Conservation (phyloP, 495 filamentous ascomycete genomes). For the Delitschia confertaspora region DNA sequence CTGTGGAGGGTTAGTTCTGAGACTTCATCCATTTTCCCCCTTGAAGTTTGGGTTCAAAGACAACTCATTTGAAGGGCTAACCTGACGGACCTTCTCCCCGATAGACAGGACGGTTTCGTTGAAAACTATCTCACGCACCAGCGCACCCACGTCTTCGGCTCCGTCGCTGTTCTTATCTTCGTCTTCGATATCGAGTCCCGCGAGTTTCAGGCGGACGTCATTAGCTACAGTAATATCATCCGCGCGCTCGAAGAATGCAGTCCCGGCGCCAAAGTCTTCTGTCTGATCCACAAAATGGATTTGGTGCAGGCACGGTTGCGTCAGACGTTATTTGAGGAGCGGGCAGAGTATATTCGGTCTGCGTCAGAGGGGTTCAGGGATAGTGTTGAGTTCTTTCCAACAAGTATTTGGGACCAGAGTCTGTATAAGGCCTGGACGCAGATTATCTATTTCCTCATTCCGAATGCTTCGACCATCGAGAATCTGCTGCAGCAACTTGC, state of each 20-base stretch:
- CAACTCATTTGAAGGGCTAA: no score
- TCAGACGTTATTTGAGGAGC: constrained; percentile 70
- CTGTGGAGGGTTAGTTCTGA: constrained; percentile 65
- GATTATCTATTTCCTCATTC: constrained; percentile 92
- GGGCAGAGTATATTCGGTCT: constrained; percentile 59
- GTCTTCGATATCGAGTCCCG: constrained; percentile 97
- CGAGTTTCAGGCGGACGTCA: constrained; percentile 82
- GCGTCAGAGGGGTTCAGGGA: constrained; percentile 64
- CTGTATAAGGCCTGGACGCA: constrained; percentile 97
- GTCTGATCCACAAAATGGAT: constrained; percentile 97
- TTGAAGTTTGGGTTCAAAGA: not conserved
- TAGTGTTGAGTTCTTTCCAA: constrained; percentile 61
- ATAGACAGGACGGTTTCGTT: constrained; percentile 94
- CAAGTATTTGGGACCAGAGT: constrained; percentile 96
- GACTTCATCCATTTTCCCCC: not conserved
- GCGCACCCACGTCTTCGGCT: constrained; percentile 88
- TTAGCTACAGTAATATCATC: constrained; percentile 81
- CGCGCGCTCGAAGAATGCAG: constrained; percentile 76
- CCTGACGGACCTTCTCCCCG: not conserved
- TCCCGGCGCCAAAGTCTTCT: constrained; percentile 75
- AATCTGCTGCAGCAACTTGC: constrained; percentile 68
- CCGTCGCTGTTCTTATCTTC: constrained; percentile 95
- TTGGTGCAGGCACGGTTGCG: constrained; percentile 75
- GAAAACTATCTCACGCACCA: constrained; percentile 94
- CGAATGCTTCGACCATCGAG: constrained; percentile 85